Conservation (phyloP, 2,329 filamentous ascomycete species). For the Phialocephala sp. region DNA sequence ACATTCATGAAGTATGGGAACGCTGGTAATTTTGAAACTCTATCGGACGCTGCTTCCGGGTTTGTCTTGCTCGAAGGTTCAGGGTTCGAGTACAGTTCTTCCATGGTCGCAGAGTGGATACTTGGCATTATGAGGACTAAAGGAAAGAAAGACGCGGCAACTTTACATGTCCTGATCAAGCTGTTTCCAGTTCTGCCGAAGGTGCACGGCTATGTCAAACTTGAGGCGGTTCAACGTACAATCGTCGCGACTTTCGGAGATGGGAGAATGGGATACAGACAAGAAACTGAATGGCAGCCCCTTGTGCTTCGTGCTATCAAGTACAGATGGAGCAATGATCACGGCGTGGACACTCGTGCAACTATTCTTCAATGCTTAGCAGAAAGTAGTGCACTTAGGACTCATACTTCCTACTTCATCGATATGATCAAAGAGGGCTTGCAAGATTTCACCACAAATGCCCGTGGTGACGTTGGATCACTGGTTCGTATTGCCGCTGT, state of each 20-base stretch:
- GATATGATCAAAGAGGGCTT: slow-evolving; percentile 60
- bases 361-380: slow-evolving; percentile 61
- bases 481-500: slow-evolving; percentile 83
- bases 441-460: slow-evolving; percentile 89
- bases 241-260: too few relatives aligned
- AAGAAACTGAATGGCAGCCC: neutral
- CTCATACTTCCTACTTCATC: slow-evolving; percentile 25
- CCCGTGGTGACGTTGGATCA: slow-evolving; percentile 88
- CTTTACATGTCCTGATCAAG: neutral
- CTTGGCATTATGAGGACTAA: neutral
- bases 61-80: neutral
- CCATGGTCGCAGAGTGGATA: neutral
- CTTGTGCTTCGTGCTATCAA: slow-evolving; percentile 47
- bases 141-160: neutral
- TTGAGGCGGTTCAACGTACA: too few relatives aligned
- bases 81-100: neutral
- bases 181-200: neutral
- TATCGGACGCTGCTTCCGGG: neutral
- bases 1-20: neutral
- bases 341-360: slow-evolving; percentile 57
- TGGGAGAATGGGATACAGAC: too few relatives aligned
- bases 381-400: slow-evolving; percentile 45
- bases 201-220: too few relatives aligned
- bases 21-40: neutral
- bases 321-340: slow-evolving; percentile 58